phyloP scores from a whole-genome alignment of 1,284 basidiomycete genomes.

The Cystobasidium pallidum region DNA sequence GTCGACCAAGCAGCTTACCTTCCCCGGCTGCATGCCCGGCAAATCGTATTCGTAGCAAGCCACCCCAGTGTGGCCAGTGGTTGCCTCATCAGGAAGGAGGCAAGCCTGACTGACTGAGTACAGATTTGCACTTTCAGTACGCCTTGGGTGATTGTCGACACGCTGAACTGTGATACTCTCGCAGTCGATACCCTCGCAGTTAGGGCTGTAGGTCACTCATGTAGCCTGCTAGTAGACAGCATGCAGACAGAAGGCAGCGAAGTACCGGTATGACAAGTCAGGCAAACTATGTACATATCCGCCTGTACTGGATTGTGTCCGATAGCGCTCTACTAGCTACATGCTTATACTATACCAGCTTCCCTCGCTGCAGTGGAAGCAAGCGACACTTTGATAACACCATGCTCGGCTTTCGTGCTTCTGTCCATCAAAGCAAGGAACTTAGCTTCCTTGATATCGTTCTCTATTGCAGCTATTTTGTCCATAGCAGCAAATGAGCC shows the following conservation, averaged over 20 bases:
- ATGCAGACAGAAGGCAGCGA: too few relatives aligned
- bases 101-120: not conserved
- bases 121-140: too few relatives aligned
- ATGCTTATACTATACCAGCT: conserved; percentile 18
- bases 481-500: conserved; percentile 29
- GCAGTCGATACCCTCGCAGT: too few relatives aligned
- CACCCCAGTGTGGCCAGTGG: not conserved
- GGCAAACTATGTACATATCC: not conserved
- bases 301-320: not conserved
- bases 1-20: too few relatives aligned
- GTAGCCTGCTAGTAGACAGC: too few relatives aligned
- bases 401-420: conserved; percentile 28
- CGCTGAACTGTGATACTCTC: too few relatives aligned
- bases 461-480: conserved; percentile 20
- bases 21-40: not conserved
- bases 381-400: conserved; percentile 38
- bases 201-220: too few relatives aligned
- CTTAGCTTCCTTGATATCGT: conserved; percentile 32
- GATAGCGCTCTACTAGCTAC: not conserved
- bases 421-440: conserved; percentile 33
- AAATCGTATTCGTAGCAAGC: not conserved
- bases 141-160: too few relatives aligned
- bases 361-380: conserved; percentile 29
- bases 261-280: too few relatives aligned
- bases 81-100: conserved; percentile 9